Base-by-base conservation (phyloP, 1,284 basidiomycete species). In the Tilletia walkeri region DNA sequence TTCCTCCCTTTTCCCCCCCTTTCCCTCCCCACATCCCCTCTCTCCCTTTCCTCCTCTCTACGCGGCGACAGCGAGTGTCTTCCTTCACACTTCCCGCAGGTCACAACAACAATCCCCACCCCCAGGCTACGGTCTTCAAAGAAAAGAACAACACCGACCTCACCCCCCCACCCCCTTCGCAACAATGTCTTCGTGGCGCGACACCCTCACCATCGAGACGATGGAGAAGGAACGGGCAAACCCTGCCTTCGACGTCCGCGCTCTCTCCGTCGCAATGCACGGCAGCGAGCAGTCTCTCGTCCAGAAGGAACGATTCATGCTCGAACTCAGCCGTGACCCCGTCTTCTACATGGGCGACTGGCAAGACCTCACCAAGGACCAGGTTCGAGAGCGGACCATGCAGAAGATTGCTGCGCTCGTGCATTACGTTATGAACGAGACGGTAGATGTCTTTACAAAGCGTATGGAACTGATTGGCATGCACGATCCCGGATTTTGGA, bases 401-500 rank as follows among this genome's bases (percentile, higher is more conserved):
- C 61, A 66, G 41, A 77, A 77, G 68, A 76, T 76, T 48, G 69
- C 69, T 24, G 65, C 73, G 45, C 78, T 83, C 41, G 78, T 82
- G 38, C 77, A 81, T 74, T 78, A 76, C 69, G 78, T 83, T 61
- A 76, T 76, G 63, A 78, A 70, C 70, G 82, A 83, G 76, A 72
- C 72, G 16, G 75, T 63, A 5, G 80, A 81, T 47, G 76, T 84
- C 48, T 88, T 88, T 78, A 82, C 82, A 24, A 84, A 86, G 72
- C 85, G 88, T 54, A 86, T 88, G 85, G 85, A 86, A 80, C 83
- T 87, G 74, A 83, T 85, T 73, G 77, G 79, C 1, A 69, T 84
- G 24, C 78, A 76, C 65, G 88, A 88, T 75, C 87, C 87, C 0
- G 85, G 84, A 3, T 88, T 88, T 79, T 88, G 86, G 87, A 88